Percentiles rank a stretch among this genome's conserved stretches.
These are phyloP conservation scores for Pseudodiploospora longispora DNA, from an alignment of 2,329 filamentous ascomycete genomes.

Conservation along the genomic window DNA sequence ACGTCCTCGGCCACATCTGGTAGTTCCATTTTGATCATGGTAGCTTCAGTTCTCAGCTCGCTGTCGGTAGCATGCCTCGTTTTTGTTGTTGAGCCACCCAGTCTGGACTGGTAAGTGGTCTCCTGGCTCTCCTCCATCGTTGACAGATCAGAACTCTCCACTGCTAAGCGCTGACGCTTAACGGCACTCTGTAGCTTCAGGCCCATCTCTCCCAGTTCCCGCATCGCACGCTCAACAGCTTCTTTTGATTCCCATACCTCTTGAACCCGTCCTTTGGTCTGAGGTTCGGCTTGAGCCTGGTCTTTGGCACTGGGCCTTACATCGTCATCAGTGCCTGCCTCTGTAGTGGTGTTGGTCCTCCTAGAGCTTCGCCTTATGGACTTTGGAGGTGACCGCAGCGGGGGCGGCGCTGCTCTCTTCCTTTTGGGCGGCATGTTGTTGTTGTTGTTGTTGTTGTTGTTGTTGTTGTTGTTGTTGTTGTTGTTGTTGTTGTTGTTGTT, in stretches of 20 bases:
- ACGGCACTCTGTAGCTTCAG: slow-evolving; percentile 33
- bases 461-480: no score
- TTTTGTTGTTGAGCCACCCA: background rate
- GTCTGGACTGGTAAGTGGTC: background rate
- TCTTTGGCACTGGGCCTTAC: background rate
- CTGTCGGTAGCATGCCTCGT: background rate
- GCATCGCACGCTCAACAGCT: slow-evolving; percentile 31
- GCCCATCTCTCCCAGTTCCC: slow-evolving; percentile 43
- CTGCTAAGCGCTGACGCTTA: slow-evolving; percentile 38
- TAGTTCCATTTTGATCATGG: background rate
- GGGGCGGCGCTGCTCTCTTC: slow-evolving; percentile 22
- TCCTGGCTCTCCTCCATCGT: background rate
- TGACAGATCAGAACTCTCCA: slow-evolving; percentile 30
- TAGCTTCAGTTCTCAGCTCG: background rate
- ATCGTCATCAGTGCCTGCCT: background rate
- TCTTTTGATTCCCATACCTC: slow-evolving; percentile 8
- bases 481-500: no score
- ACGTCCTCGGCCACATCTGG: slow-evolving; percentile 1
- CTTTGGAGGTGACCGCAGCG: slow-evolving; percentile 13
- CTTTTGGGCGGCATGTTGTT: slow-evolving; percentile 30
- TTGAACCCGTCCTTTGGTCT: no score
- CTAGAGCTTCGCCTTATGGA: slow-evolving; percentile 19
- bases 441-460: no score
- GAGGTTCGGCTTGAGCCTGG: no score
- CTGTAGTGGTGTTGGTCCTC: slow-evolving; percentile 11